Evolutionary conservation across 1,284 basidiomycete genomes (phyloP), one percentile per base, ranked within the genome.

Genomic region (Sanghuangporus weigelae): DNA sequence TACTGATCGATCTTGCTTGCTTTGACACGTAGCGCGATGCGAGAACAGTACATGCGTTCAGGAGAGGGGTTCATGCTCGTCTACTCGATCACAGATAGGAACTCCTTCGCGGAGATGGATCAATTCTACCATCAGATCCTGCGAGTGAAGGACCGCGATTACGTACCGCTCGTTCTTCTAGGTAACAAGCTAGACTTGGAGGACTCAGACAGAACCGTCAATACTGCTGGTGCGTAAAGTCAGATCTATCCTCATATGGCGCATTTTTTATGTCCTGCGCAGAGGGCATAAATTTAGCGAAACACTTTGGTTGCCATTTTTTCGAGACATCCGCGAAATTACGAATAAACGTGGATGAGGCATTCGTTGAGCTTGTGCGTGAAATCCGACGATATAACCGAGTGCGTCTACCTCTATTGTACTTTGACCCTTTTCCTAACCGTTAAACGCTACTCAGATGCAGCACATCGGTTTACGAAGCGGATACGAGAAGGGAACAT

Each of bases 281-380:
- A 96, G 96, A 99, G 93, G 96, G 96, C 8, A 92, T 93, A 63
- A 95, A 97, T 71, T 85, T 98, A 63, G 96, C 97, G 1, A 96
- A 95, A 76, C 93, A 95, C 74, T 97, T 98, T 74, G 92, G 90
- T 55, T 98, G 95, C 79, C 92, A 90, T 71, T 98, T 97, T 77
- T 96, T 99, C 69, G 97, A 99, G 78, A 98, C 97, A 1, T 98
- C 96, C 21, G 97, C 96, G 60, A 99, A 99, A 81, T 93, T 96
- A 73, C 85, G 96, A 57, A 92, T 97, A 77, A 98, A 98, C 72
- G 97, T 99, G 59, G 97, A 99, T 72, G 96, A 99, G 78, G 94
- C 95, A 19, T 99, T 99, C 80, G 90, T 85, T 73, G 91, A 93
- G 68, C 89, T 99, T 64, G 97, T 99, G 46, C 88, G 96, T 55